phyloP scores from a whole-genome alignment of 495 filamentous ascomycete species.

The Neurospora sp. region DNA sequence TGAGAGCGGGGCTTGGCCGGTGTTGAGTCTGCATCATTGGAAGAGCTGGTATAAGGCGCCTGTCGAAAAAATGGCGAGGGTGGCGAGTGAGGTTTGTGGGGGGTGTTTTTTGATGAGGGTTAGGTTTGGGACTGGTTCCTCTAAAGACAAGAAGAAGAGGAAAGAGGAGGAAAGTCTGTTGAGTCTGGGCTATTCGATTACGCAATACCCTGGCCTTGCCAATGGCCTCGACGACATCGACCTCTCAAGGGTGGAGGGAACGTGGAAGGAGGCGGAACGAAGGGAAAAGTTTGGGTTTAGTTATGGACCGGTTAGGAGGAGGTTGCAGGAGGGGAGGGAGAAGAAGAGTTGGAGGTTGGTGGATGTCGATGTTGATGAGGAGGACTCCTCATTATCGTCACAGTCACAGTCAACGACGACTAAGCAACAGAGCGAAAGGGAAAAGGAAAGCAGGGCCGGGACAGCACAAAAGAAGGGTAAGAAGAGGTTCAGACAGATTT shows the following conservation, averaged over 20 bases:
- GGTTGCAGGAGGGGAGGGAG: conserved; percentile 4
- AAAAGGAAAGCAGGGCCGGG: not conserved
- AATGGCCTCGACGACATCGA: conserved; percentile 38
- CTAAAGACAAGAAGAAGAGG: conserved; percentile 21
- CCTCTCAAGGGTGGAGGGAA: conserved; percentile 49
- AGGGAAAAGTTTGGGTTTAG: conserved; percentile 34
- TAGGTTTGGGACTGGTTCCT: conserved; percentile 33
- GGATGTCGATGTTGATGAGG: conserved; percentile 3
- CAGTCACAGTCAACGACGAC: not conserved
- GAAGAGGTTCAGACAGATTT: conserved; percentile 17
- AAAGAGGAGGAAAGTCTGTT: conserved; percentile 31
- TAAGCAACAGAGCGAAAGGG: not conserved
- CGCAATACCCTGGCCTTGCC: conserved; percentile 38
- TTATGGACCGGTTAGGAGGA: conserved; percentile 40
- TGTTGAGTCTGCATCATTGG: conserved; percentile 55
- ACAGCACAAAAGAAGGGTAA: not conserved
- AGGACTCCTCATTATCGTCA: not conserved
- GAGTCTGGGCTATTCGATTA: conserved; percentile 53
- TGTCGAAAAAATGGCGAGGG: conserved; percentile 48
- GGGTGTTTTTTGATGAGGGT: conserved; percentile 55
- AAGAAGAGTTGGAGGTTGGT: conserved; percentile 30
- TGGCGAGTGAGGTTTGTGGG: conserved; percentile 40
- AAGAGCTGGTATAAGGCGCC: conserved; percentile 42
- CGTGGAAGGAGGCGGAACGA: conserved; percentile 44
- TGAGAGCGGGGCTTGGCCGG: conserved; percentile 46